phyloP scores from a whole-genome alignment of 2,329 filamentous ascomycete species.

The Blumeriella jaapii region DNA sequence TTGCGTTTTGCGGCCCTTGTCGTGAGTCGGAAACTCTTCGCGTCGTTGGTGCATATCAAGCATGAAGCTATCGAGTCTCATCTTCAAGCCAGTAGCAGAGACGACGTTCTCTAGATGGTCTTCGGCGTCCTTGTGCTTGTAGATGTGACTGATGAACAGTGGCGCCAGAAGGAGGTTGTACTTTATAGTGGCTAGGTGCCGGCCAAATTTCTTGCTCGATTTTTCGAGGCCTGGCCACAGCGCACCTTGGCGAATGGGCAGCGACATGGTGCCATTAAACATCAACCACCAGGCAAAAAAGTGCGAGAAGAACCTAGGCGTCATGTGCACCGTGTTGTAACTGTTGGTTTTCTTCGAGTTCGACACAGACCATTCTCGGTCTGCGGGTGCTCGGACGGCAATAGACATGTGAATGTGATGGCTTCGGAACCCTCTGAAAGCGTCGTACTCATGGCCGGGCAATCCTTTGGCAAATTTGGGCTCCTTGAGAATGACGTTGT shows the following conservation, averaged over 20 bases:
- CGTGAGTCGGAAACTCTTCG: conserved; percentile 78
- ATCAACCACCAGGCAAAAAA: conserved; percentile 98
- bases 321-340: conserved; percentile 93
- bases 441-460: conserved; percentile 60
- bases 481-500: conserved; percentile 76
- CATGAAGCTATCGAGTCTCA: conserved; percentile 93
- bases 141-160: conserved; percentile 90
- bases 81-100: conserved; percentile 91
- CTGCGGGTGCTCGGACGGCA: conserved; percentile 75
- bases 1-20: conserved; percentile 64
- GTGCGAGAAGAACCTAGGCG: conserved; percentile 92
- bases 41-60: conserved; percentile 88
- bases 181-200: conserved; percentile 96
- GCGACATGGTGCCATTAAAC: conserved; percentile 87
- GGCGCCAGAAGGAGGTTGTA: conserved; percentile 90
- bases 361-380: conserved; percentile 73
- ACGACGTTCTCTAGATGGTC: conserved; percentile 69
- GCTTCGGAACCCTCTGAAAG: conserved; percentile 93
- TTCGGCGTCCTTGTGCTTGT: conserved; percentile 94
- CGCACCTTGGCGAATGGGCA: conserved; percentile 84
- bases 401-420: conserved; percentile 94
- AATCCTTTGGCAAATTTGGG: conserved; percentile 61
- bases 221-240: conserved; percentile 91
- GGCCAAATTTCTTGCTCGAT: conserved; percentile 95
- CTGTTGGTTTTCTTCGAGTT: conserved; percentile 69